Evolutionary conservation across 768 basidiomycete species (phyloP), one percentile per base, ranked within the genome.

Genomic region (Leccinum boreale): DNA sequence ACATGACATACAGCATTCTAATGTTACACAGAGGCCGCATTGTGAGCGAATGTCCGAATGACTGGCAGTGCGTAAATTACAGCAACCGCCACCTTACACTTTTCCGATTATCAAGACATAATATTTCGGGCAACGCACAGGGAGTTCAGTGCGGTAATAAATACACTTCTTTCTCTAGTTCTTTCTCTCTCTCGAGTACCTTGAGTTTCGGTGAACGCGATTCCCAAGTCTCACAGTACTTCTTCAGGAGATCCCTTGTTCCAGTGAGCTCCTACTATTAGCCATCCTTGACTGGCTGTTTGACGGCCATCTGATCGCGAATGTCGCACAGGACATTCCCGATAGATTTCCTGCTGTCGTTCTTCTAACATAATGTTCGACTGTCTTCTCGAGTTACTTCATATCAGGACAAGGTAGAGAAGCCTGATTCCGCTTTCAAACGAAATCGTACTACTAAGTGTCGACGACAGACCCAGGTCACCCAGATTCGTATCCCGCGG

Each of bases 401-500:
- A 44, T 10, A 10, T 28, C 5, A 50, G 35, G 8, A 5, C 3
- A 24, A 19, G 58, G 64, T 65, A 50, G 2, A 14, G 36, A 47
- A 11, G 15, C 39, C 44, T 17, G 11, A 47, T 35, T 46, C 8
- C 12, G 5, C 42, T 24, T 31, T 33, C 11, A 26, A 58, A 29
- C 28, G 11, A 15, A 33, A 14, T 19, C 14, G 31, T 44, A 3
- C 21, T 53, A 19, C 12, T 55, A 2, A 39, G 36, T n/a, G 29
- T 17, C 35, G 3, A 33, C 5, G 7, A 15, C 15, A 65, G 63
- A 1, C 56, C 52, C 9, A 62, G 62, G 1, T 59, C 52, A 1
- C 56, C 52, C 12, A 58, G 63, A 1, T 60, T 53, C 14, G 36
- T 23, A 3, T 19, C 55, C 35, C 62, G 59, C 15, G 59, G 59